Conservation (phyloP, 176 grass and related monocot genomes). For the Juncus effusus region DNA sequence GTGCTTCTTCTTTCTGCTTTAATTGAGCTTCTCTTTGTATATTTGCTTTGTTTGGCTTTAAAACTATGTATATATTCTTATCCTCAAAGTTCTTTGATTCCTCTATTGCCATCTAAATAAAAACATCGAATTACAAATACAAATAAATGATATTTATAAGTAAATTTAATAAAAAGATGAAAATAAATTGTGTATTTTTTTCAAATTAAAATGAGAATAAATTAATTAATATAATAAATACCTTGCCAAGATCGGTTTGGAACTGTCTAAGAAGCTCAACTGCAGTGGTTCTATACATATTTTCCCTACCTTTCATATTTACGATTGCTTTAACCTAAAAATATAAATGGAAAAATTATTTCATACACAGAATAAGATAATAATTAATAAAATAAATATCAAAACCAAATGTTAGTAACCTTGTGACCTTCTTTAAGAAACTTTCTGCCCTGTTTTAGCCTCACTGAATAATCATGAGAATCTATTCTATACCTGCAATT, state of each 20-base stretch:
- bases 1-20: conserved; percentile 27
- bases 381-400: conserved; percentile 13
- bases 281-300: conserved; percentile 76
- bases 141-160: no score
- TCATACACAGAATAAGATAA: conserved; percentile 10
- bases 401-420: conserved; percentile 34
- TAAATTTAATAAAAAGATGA: no score
- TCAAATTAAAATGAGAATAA: conserved; percentile 10
- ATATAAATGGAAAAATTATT: background rate
- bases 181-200: background rate
- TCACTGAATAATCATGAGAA: conserved; percentile 78
- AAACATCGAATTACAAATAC: conserved; percentile 3
- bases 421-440: conserved; percentile 97
- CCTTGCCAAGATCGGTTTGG: conserved; percentile 86
- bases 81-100: conserved; percentile 71
- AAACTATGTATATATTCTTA: conserved; percentile 74
- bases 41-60: conserved; percentile 78
- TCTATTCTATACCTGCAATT: conserved; percentile 85
- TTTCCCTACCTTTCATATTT: conserved; percentile 79
- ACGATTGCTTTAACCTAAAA: conserved; percentile 93
- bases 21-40: conserved; percentile 66
- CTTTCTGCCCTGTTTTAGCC: conserved; percentile 69
- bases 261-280: conserved; percentile 79
- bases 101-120: conserved; percentile 59
- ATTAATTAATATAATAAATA: conserved; percentile 26